phyloP scores from a whole-genome alignment of 2,329 filamentous ascomycete genomes.

The Phialophora macrospora region DNA sequence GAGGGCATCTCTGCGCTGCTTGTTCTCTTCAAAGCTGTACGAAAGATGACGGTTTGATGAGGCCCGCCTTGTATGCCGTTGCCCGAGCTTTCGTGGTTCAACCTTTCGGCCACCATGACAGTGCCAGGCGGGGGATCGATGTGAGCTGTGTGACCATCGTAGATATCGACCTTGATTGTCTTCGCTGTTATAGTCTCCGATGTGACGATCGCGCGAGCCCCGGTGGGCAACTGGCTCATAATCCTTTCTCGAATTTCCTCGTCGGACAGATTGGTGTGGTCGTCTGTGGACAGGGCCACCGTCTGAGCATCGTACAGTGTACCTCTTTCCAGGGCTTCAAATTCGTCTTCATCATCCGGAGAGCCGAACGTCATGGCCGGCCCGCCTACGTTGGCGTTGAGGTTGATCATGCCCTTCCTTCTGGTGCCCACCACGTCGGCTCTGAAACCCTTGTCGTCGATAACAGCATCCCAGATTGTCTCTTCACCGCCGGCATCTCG shows the following conservation, averaged over 20 bases:
- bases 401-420: slow-evolving; percentile 42
- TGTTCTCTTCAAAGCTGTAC: slow-evolving; percentile 48
- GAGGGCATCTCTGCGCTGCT: slow-evolving; percentile 35
- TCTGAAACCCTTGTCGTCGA: slow-evolving; percentile 52
- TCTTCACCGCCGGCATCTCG: slow-evolving; percentile 47
- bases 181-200: slow-evolving; percentile 51
- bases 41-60: slow-evolving; percentile 53
- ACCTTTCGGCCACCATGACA: slow-evolving; percentile 52
- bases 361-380: slow-evolving; percentile 59
- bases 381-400: slow-evolving; percentile 50
- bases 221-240: slow-evolving; percentile 50
- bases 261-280: slow-evolving; percentile 49
- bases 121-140: slow-evolving; percentile 53
- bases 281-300: slow-evolving; percentile 43
- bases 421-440: slow-evolving; percentile 53
- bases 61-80: slow-evolving; percentile 47
- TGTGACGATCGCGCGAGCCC: slow-evolving; percentile 50
- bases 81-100: slow-evolving; percentile 57
- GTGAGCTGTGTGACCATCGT: slow-evolving; percentile 49
- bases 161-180: slow-evolving; percentile 55
- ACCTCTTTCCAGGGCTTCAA: slow-evolving; percentile 49
- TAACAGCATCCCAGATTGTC: slow-evolving; percentile 55
- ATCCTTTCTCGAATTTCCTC: slow-evolving; percentile 56
- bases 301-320: slow-evolving; percentile 38
- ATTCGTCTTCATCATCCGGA: slow-evolving; percentile 46